Base-by-base conservation (phyloP, 345 rosid species). In the Populus tremula region DNA sequence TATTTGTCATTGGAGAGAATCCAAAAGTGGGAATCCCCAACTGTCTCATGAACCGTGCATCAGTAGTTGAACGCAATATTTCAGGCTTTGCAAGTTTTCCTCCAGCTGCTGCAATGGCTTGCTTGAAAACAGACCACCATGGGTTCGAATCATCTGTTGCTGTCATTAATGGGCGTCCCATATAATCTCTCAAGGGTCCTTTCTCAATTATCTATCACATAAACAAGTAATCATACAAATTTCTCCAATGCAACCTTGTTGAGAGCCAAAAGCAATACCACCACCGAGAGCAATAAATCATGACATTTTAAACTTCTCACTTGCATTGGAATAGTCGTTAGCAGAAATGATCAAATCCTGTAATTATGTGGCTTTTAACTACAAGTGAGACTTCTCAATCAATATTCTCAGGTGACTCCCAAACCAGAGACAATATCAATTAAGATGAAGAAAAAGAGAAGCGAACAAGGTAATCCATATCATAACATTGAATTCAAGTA, bases 21-120 rank as follows among this genome's bases (percentile, higher is more conserved):
- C 97, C 97, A 0, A 95, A 69, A 72, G 84, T 67, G 33, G 99
- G 99, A 71, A 95, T 92, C 53, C 98, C 98, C 76, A 84, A 72
- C 80, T 76, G 68, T 76, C 97, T 87, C 36, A 90, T 62, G 71
- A n/a, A 92, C n/a, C 90, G 85, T 80, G 97, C 86, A 87, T 95
- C 99, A 13, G 98, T 92, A 53, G 99, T 95, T 45, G 99, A 95
- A 74, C 91, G 33, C 85, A 93, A 86, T 29, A 95, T 93, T 83
- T 95, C 99, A 43, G 99, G 93, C 80, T 88, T 89, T 29, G 88
- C 86, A 38, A 93, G 93, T 81, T 86, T 91, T 75, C 91, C 97
- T 77, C 98, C 97, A 41, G 86, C 90, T 68, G 92, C 92, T 72
- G 76, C 82, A 23, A 93, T 85, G 77, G 91, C 93, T 85, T 86